phyloP scores from a whole-genome alignment of 192 early-diverging fungal genomes.

The Coemansia aciculifera region DNA sequence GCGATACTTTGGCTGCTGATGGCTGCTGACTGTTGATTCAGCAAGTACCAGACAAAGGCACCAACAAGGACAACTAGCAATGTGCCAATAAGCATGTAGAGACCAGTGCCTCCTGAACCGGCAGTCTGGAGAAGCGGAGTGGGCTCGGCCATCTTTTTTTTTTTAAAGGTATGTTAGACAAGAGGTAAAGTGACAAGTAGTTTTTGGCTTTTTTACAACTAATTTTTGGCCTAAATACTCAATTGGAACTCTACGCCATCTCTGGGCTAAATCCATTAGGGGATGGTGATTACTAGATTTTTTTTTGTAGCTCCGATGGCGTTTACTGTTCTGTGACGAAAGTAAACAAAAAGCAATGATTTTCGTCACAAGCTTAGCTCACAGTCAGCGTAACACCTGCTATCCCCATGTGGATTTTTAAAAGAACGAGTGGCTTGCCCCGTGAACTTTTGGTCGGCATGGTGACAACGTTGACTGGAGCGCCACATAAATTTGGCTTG shows the following conservation, averaged over 20 bases:
- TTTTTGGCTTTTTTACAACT: not conserved
- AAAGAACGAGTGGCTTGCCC: not conserved
- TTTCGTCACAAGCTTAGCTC: not conserved
- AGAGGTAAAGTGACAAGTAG: not conserved
- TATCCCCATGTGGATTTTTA: not conserved
- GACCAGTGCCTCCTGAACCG: not conserved
- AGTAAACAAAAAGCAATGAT: not conserved
- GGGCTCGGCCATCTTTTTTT: not conserved
- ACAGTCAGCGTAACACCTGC: not conserved
- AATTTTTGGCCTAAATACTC: not conserved
- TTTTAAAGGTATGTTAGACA: not conserved
- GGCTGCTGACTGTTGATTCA: conserved; percentile 39
- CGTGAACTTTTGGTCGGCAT: not conserved
- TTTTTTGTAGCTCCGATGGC: not conserved
- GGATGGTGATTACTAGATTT: not conserved
- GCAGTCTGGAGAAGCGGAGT: conserved; percentile 2
- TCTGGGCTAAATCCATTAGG: not conserved
- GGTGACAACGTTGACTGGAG: not conserved
- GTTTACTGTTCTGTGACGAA: not conserved
- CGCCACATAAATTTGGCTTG: not conserved
- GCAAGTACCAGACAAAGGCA: conserved; percentile 25
- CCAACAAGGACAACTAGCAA: conserved; percentile 6
- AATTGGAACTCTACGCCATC: not conserved
- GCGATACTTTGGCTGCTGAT: conserved; percentile 39
- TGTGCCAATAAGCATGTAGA: conserved; percentile 1